Evolutionary conservation across 345 rosid species (phyloP).

Genomic region (Euphorbia tirucalli): DNA sequence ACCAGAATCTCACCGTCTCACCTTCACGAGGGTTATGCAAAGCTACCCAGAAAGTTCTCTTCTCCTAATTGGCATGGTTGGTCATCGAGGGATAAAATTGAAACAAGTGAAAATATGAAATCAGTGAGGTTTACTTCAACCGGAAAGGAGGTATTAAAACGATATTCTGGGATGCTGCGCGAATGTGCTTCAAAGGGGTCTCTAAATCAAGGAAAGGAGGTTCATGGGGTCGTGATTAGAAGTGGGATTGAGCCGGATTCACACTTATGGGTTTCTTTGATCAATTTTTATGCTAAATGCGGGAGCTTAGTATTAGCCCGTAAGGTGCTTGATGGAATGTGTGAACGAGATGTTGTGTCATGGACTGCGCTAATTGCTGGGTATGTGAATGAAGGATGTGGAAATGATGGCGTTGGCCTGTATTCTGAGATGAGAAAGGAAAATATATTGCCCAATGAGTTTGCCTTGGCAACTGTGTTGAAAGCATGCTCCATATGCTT

Average conservation of each 20-base stretch:
- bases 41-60: neutral
- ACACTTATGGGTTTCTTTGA: slow-evolving; percentile 44
- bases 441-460: slow-evolving; percentile 39
- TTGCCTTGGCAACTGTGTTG: slow-evolving; percentile 32
- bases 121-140: neutral
- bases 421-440: slow-evolving; percentile 35
- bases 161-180: slow-evolving; percentile 34
- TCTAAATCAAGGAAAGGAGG: slow-evolving; percentile 24
- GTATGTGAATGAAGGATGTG: slow-evolving; percentile 29
- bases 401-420: slow-evolving; percentile 22
- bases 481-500: slow-evolving; percentile 42
- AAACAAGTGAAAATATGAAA: slow-evolving; percentile 1
- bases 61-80: neutral
- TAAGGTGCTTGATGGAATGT: slow-evolving; percentile 38
- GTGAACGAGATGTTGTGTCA: slow-evolving; percentile 43
- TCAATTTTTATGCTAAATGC: slow-evolving; percentile 36
- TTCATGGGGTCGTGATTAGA: slow-evolving; percentile 29
- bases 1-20: slow-evolving; percentile 3
- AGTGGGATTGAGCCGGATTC: slow-evolving; percentile 32
- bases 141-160: slow-evolving; percentile 17
- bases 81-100: neutral
- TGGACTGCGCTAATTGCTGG: slow-evolving; percentile 45
- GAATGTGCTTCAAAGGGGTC: slow-evolving; percentile 39
- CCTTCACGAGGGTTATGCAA: neutral
- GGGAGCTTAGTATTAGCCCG: slow-evolving; percentile 28